Evolutionary conservation across 2,329 filamentous ascomycete genomes (phyloP), one percentile per base, ranked within the genome.

Genomic region (Aureobasidium sp.): DNA sequence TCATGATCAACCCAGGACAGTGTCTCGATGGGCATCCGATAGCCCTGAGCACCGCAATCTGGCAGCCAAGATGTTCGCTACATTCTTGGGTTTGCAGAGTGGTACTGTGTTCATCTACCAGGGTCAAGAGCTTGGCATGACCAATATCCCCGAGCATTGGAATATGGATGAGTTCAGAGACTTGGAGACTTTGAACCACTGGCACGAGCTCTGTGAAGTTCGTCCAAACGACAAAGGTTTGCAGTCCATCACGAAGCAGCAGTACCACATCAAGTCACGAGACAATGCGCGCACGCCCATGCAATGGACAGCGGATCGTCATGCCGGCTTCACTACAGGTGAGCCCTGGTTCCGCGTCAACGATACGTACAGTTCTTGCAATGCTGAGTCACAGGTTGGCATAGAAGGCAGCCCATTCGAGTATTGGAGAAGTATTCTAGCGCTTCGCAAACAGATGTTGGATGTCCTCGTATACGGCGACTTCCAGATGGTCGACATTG

Each of bases 261-360:
- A 57, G n/a, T 57, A 84, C 66, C 80, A 82, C 65, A 77, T 77
- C 66, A 84, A 83, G 70, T 83, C 80, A 5, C 70, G 87, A 39
- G 87, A 90, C 72, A 88, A 90, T 71, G 84, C 82, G 9, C 79
- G 87, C 57, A 84, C 85, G 0, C 87, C 87, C 0, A 85, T 90
- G 71, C 86, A 88, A 69, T 90, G 87, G 87, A 79, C 85, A 63
- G 76, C 73, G 1, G 61, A 64, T 1, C 68, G 74, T 0, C 80
- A 89, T 64, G 86, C 78, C 0, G 87, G 88, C 12, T 90, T 90
- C 74, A 72, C 72, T 1, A 75, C 74, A 0, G 77, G 74, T 5
- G 79, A 76, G 62, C 86, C 87, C 5, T 90, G 87, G 87, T 89
- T 90, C 81, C 79, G 81, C 12, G 80, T 85, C 55, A 85, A 61